Conservation (phyloP, 139 green algal genomes). For the Raphidocelis subcapitata region DNA sequence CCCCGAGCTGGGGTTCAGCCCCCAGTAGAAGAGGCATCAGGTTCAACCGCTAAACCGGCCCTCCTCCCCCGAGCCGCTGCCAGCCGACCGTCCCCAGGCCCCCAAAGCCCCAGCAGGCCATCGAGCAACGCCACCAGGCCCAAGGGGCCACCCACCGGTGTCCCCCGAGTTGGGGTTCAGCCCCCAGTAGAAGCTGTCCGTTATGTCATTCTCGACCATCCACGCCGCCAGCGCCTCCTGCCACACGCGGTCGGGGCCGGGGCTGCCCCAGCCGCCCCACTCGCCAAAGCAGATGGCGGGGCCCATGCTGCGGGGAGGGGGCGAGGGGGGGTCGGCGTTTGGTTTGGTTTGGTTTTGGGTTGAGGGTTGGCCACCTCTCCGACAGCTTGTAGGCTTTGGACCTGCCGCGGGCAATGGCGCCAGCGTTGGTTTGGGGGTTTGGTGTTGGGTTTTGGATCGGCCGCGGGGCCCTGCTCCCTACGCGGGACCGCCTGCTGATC, state of each 20-base stretch:
- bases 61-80: neutral
- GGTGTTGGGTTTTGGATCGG: neutral
- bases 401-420: too few relatives aligned
- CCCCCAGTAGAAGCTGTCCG: slow-evolving; percentile 37
- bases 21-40: slow-evolving; percentile 32
- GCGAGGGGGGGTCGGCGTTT: too few relatives aligned
- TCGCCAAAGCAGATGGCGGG: slow-evolving; percentile 31
- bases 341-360: too few relatives aligned
- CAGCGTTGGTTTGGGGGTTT: too few relatives aligned
- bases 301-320: neutral
- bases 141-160: neutral
- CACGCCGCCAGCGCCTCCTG: slow-evolving; percentile 20
- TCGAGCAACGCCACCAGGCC: neutral
- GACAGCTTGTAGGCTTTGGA: neutral
- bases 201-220: slow-evolving; percentile 22
- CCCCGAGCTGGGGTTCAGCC: slow-evolving; percentile 27
- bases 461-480: too few relatives aligned
- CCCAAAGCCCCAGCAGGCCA: neutral
- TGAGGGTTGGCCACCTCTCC: neutral
- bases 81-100: neutral
- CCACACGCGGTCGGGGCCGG: slow-evolving; percentile 8
- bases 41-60: neutral
- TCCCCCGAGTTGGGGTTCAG: slow-evolving; percentile 31
- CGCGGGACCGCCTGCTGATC: too few relatives aligned
- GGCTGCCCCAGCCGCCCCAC: slow-evolving; percentile 26